Conservation (phyloP, 768 basidiomycete species). For the Rhizopogon roseolus region DNA sequence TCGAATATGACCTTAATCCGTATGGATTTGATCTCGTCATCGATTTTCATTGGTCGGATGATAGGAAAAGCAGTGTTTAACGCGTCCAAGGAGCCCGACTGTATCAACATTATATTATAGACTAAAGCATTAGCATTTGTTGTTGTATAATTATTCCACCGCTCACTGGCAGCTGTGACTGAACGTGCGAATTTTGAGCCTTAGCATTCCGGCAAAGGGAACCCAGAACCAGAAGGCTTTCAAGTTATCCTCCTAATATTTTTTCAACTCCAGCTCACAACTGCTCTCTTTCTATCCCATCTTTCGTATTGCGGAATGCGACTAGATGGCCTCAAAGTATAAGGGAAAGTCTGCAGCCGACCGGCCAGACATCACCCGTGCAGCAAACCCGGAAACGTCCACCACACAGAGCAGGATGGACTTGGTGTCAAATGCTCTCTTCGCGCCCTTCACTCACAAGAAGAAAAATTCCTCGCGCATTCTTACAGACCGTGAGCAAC, state of each 20-base stretch:
- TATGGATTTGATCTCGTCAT: conserved; percentile 70
- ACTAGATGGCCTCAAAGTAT: conserved; percentile 12
- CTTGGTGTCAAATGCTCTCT: conserved; percentile 62
- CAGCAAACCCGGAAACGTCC: conserved; percentile 34
- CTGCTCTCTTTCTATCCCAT: not conserved
- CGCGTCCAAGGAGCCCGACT: not conserved
- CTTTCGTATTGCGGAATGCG: conserved; percentile 11
- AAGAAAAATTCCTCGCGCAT: conserved; percentile 70
- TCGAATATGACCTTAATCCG: conserved; percentile 58
- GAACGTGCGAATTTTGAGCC: not conserved
- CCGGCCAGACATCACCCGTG: conserved; percentile 34
- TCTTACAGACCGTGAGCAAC: conserved; percentile 63
- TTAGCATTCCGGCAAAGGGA: not conserved
- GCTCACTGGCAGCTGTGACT: too few species aligned
- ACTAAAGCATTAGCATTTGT: not conserved
- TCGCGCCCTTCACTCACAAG: conserved; percentile 56
- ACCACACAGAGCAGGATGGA: conserved; percentile 45
- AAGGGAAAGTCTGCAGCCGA: conserved; percentile 12
- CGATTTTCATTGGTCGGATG: conserved; percentile 64
- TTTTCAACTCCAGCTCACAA: not conserved
- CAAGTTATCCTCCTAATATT: not conserved
- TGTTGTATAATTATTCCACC: not conserved
- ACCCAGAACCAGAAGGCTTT: not conserved
- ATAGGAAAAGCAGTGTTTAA: not conserved
- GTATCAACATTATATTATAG: not conserved